Base-by-base conservation (phyloP, 2,329 filamentous ascomycete genomes). In the Fusarium subglutinans region DNA sequence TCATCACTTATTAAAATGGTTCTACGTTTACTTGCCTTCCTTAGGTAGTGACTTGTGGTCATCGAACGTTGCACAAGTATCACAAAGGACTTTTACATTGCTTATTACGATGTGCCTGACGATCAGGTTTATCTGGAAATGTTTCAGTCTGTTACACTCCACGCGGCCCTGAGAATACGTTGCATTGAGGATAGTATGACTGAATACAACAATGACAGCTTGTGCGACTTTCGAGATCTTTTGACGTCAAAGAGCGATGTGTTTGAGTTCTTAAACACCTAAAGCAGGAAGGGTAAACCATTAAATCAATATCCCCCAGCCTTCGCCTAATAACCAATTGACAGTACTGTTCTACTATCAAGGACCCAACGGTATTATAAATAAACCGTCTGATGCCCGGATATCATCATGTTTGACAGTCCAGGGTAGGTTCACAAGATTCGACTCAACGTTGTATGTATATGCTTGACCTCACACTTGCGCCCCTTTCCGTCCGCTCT, bases 91-190 rank as follows among this genome's bases (percentile, higher is more conserved):
- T 50, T 50, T 26, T 47, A 38, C 26, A 33, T 43, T 44, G 17
- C 35, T 15, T 28, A 18, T 17, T 40, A 20, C 28, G 24, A 37
- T 56, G 69, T 60, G 30, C 66, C 69, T 69, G 58, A 47, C 28
- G 54, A 73, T 72, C 47, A 64, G 44, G 43, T 60, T 57, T 24
- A 40, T 53, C 13, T 67, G 48, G 35, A 47, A 66, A 20, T 37
- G 57, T 74, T 48, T 53, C 38, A 41, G 20, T n/a, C 28, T 55
- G 70, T 56, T 70, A 60, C 56, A 71, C 63, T 43, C 50, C 50
- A 60, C 61, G 40, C 61, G 43, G 66, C 60, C 44, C 18, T 50
- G 51, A 54, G 59, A 70, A 70, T 48, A 70, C 67, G 66, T 70
- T 70, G 66, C 67, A 70, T 66, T 40, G 37, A 44, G 40, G 38